These are phyloP conservation scores for Coniosporium apollinis DNA, from an alignment of 495 filamentous ascomycete species.

Conservation along the genomic window DNA sequence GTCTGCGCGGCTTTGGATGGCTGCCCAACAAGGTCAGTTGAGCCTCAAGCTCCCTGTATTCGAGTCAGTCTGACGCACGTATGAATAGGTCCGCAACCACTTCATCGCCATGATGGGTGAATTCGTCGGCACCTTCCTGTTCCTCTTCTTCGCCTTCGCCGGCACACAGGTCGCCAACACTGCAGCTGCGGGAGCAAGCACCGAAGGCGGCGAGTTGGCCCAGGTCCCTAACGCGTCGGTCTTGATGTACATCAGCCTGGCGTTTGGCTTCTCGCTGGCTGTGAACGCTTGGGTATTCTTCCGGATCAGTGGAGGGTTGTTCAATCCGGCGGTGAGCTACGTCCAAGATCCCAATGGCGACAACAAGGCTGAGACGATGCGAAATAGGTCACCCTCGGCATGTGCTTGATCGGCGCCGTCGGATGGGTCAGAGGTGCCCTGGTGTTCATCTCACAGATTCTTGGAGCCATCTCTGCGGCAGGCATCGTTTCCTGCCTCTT, in stretches of 20 bases:
- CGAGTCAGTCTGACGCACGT: no score
- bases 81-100: conserved; percentile 17
- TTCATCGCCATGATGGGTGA: conserved; percentile 19
- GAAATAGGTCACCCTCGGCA: conserved; percentile 32
- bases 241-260: conserved; percentile 13
- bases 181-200: conserved; percentile 8
- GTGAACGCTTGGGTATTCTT: conserved; percentile 21
- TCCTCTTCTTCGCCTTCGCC: conserved; percentile 20
- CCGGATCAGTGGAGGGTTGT: conserved; percentile 16
- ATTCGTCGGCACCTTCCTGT: conserved; percentile 17
- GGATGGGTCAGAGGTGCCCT: conserved; percentile 29
- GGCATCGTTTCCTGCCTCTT: conserved; percentile 35
- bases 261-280: conserved; percentile 16
- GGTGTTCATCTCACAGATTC: conserved; percentile 39
- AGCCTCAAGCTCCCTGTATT: no score
- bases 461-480: conserved; percentile 39
- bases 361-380: background rate
- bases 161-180: conserved; percentile 17
- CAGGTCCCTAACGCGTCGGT: conserved; percentile 11
- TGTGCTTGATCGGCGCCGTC: conserved; percentile 41
- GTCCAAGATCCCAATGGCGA: background rate
- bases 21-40: conserved; percentile 13
- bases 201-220: conserved; percentile 1
- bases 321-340: conserved; percentile 16
- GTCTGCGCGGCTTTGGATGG: conserved; percentile 7